Evolutionary conservation across 192 early-diverging fungal species (phyloP).

Genomic region (Gryganskiella cystojenkinii): DNA sequence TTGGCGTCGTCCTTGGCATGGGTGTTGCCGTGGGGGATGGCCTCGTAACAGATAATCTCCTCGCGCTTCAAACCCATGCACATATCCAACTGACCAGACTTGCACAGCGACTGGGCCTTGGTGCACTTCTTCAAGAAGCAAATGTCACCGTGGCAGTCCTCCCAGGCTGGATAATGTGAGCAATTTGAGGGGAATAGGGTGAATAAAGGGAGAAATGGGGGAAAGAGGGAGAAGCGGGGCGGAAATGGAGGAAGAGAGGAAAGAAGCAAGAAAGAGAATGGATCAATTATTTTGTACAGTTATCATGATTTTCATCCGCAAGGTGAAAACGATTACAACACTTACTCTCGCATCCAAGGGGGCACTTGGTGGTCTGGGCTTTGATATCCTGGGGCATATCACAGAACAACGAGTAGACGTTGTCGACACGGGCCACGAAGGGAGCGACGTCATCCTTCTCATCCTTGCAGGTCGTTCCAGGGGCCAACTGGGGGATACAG

Average conservation of each 20-base stretch:
- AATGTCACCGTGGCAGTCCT: slow-evolving; percentile 43
- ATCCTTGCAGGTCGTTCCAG: slow-evolving; percentile 33
- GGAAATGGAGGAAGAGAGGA: neutral
- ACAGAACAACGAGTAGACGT: slow-evolving; percentile 39
- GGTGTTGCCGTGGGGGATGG: slow-evolving; percentile 2
- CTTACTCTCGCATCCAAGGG: slow-evolving; percentile 47
- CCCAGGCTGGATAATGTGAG: too few species aligned
- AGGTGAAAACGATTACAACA: neutral
- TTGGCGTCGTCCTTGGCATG: neutral
- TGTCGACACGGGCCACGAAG: slow-evolving; percentile 49
- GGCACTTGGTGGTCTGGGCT: slow-evolving; percentile 31
- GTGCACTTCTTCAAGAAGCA: slow-evolving; percentile 51
- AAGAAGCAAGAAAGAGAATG: neutral
- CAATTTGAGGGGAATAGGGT: too few species aligned
- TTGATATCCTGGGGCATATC: slow-evolving; percentile 30
- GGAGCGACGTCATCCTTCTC: slow-evolving; percentile 24
- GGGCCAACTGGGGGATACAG: slow-evolving; percentile 27
- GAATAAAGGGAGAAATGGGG: too few species aligned
- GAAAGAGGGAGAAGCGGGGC: neutral
- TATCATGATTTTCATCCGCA: neutral
- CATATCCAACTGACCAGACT: slow-evolving; percentile 19
- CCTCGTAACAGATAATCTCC: slow-evolving; percentile 37
- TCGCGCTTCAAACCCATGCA: slow-evolving; percentile 33
- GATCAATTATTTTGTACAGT: neutral
- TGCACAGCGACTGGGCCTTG: slow-evolving; percentile 39